Conservation (phyloP, 345 rosid species). For the Salix viminalis region DNA sequence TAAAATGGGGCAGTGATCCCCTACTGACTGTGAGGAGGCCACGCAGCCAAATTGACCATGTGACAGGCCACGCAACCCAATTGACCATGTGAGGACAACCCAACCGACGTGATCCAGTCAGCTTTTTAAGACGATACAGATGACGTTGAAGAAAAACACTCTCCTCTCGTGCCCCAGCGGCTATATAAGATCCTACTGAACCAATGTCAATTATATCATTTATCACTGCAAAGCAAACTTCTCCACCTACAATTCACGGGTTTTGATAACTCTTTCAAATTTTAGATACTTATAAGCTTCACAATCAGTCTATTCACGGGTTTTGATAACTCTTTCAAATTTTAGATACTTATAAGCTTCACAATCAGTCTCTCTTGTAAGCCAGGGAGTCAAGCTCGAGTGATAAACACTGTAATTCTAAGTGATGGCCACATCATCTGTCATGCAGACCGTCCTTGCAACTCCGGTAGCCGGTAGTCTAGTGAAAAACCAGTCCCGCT, state of each 20-base stretch:
- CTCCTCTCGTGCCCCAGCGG: not conserved
- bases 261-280: no score
- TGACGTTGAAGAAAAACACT: conserved; percentile 36
- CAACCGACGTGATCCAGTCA: conserved; percentile 23
- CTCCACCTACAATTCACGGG: no score
- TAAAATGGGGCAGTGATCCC: not conserved
- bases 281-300: no score
- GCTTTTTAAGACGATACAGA: not conserved
- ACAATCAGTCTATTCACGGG: no score
- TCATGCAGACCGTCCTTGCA: conserved; percentile 41
- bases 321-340: no score
- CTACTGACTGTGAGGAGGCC: conserved; percentile 16
- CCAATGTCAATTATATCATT: no score
- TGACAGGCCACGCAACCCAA: conserved; percentile 30
- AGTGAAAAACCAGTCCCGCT: not conserved
- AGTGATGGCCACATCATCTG: conserved; percentile 38
- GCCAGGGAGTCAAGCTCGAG: no score
- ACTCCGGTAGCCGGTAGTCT: conserved; percentile 26
- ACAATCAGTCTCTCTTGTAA: no score
- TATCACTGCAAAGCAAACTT: no score
- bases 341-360: no score
- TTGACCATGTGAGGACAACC: conserved; percentile 5
- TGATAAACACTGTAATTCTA: no score
- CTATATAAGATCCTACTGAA: not conserved
- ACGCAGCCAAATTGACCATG: conserved; percentile 24